Conservation (phyloP, 2,329 filamentous ascomycete genomes). For the Volutella citrinella region DNA sequence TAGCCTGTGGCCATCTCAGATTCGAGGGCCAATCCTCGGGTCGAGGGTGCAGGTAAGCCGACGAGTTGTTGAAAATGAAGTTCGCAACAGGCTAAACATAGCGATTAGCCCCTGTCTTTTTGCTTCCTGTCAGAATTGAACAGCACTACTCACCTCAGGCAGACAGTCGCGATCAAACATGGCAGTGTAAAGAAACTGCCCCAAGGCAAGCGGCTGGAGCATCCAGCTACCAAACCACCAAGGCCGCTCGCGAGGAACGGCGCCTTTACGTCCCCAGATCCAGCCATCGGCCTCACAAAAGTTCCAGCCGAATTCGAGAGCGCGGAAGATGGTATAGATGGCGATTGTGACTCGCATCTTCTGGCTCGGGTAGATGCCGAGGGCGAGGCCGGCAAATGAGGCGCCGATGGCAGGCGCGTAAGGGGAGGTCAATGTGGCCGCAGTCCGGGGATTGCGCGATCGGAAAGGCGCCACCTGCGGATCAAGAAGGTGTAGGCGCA, state of each 20-base stretch:
- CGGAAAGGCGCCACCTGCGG: slow-evolving; percentile 80
- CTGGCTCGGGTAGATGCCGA: slow-evolving; percentile 68
- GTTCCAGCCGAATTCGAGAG: slow-evolving; percentile 86
- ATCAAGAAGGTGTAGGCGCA: slow-evolving; percentile 75
- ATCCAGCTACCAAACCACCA: slow-evolving; percentile 87
- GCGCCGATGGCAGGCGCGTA: slow-evolving; percentile 90
- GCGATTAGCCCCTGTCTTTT: slow-evolving; percentile 2
- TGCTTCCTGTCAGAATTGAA: neutral
- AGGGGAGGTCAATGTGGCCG: slow-evolving; percentile 72
- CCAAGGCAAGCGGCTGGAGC: slow-evolving; percentile 72
- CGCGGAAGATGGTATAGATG: slow-evolving; percentile 77
- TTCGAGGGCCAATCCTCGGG: slow-evolving; percentile 65
- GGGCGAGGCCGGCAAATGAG: slow-evolving; percentile 76
- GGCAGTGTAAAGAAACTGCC: slow-evolving; percentile 72
- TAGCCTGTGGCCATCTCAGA: slow-evolving; percentile 70
- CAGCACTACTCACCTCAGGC: slow-evolving; percentile 52
- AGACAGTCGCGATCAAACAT: slow-evolving; percentile 76
- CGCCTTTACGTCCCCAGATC: slow-evolving; percentile 58
- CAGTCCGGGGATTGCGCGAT: slow-evolving; percentile 73
- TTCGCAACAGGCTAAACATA: slow-evolving; percentile 36
- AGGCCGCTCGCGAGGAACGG: slow-evolving; percentile 59
- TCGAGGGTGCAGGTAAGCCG: slow-evolving; percentile 72
- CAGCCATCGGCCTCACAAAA: slow-evolving; percentile 70
- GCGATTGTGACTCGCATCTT: slow-evolving; percentile 74
- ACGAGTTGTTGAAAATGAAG: slow-evolving; percentile 67